A percentile compares a stretch with the other conserved stretches of the same genome.
Evolutionary conservation across 371 early-diverging fungal species (phyloP).

Genomic region (Parasitella parasitica): DNA sequence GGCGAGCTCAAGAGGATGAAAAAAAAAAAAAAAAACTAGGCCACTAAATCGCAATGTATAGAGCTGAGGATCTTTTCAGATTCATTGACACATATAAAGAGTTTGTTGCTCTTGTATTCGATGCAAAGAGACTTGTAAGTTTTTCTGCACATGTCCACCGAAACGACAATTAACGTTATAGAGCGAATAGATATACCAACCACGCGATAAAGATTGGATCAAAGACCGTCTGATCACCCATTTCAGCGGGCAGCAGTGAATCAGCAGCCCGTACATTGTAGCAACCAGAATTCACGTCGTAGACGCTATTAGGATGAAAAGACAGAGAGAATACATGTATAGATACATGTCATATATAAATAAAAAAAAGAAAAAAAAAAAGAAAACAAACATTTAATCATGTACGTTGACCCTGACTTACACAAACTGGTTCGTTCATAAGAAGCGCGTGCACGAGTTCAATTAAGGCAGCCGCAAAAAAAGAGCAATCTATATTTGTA

Average conservation of each 20-base stretch:
- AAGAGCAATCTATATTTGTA: no score
- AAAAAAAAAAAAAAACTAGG: no score
- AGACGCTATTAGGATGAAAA: conserved; percentile 19
- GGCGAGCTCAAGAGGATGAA: no score
- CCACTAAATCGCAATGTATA: no score
- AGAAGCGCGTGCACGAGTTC: neutral
- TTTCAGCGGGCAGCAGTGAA: conserved; percentile 32
- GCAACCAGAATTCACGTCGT: conserved; percentile 6
- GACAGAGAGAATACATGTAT: no score
- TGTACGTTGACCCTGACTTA: neutral
- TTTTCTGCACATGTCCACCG: neutral
- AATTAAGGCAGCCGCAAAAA: no score
- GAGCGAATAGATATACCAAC: conserved; percentile 32
- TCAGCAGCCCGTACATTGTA: neutral
- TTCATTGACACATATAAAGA: conserved; percentile 49
- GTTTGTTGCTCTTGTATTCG: conserved; percentile 48
- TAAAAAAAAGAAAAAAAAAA: neutral
- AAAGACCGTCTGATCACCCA: conserved; percentile 45
- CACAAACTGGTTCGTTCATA: neutral
- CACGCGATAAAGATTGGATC: conserved; percentile 50
- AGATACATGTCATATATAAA: neutral
- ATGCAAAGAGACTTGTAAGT: conserved; percentile 18
- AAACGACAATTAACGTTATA: neutral
- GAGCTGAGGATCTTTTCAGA: conserved; percentile 47
- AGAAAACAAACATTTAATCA: neutral